Conservation (phyloP, 2,329 filamentous ascomycete genomes). For the Macroventuria anomochaeta region DNA sequence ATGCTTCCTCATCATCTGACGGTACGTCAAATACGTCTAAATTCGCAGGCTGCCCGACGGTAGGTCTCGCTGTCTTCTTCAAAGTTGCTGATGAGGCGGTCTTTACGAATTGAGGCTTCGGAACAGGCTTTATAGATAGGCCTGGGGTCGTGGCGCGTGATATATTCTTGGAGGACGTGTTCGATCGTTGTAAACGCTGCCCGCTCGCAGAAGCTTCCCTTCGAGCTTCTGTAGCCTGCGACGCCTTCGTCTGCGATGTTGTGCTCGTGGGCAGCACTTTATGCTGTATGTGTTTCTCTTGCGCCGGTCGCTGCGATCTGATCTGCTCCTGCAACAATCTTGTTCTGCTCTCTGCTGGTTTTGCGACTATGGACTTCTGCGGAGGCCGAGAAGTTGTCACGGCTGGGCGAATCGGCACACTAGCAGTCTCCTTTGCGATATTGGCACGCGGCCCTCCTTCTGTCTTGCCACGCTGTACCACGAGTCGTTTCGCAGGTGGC, state of each 20-base stretch:
- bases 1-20: conserved; percentile 35
- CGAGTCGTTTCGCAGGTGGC: conserved; percentile 23
- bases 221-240: conserved; percentile 13
- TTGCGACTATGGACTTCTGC: conserved; percentile 21
- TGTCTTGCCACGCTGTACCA: conserved; percentile 20
- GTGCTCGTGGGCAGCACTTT: not conserved
- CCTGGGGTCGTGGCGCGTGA: conserved; percentile 27
- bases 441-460: conserved; percentile 19
- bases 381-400: conserved; percentile 12
- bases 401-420: not conserved
- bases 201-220: conserved; percentile 3
- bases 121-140: not conserved
- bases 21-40: conserved; percentile 37
- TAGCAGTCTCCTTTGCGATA: conserved; percentile 15
- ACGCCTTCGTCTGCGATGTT: conserved; percentile 16
- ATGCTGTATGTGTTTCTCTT: not conserved
- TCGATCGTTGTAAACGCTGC: conserved; percentile 7
- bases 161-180: conserved; percentile 19
- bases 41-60: conserved; percentile 9
- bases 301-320: conserved; percentile 2
- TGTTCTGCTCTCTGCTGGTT: conserved; percentile 1
- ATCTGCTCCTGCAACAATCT: conserved; percentile 14
- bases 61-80: conserved; percentile 15
- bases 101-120: not conserved
- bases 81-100: not conserved